These are phyloP conservation scores for Drechslerella dactyloides DNA, from an alignment of 2,329 filamentous ascomycete genomes.

Conservation along the genomic window DNA sequence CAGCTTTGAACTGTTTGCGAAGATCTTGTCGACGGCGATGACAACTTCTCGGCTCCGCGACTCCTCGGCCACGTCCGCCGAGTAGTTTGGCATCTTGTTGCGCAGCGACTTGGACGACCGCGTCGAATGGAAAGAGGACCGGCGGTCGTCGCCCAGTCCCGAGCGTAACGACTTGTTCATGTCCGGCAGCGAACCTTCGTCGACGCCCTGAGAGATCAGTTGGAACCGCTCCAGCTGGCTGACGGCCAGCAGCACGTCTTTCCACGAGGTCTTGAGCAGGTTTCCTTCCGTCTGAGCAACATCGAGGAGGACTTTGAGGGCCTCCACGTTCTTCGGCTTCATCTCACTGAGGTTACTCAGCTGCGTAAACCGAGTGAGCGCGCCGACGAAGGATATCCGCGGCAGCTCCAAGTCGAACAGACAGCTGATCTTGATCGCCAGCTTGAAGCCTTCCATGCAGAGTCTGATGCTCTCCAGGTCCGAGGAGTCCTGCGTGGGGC, in stretches of 20 bases:
- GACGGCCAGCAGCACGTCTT: slow-evolving; percentile 91
- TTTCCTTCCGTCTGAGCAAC: slow-evolving; percentile 93
- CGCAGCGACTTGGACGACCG: slow-evolving; percentile 55
- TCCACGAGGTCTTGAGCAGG: slow-evolving; percentile 85
- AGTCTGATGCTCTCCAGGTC: slow-evolving; percentile 90
- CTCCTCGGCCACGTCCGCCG: slow-evolving; percentile 83
- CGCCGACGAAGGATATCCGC: slow-evolving; percentile 90
- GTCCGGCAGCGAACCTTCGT: slow-evolving; percentile 89
- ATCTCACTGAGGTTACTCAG: slow-evolving; percentile 95
- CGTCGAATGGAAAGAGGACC: slow-evolving; percentile 54
- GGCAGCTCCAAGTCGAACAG: slow-evolving; percentile 93
- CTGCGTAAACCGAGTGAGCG: slow-evolving; percentile 90
- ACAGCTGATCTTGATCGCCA: slow-evolving; percentile 91
- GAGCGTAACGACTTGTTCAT: slow-evolving; percentile 68
- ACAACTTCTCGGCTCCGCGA: slow-evolving; percentile 92
- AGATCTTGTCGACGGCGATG: slow-evolving; percentile 91
- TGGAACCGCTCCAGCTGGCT: slow-evolving; percentile 95
- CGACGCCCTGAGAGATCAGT: slow-evolving; percentile 90
- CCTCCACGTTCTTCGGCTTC: slow-evolving; percentile 94
- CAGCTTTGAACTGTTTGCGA: slow-evolving; percentile 92
- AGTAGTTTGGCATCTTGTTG: slow-evolving; percentile 65
- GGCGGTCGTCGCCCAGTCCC: slow-evolving; percentile 63
- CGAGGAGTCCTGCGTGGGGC: slow-evolving; percentile 89
- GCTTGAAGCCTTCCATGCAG: slow-evolving; percentile 92
- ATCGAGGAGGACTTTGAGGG: slow-evolving; percentile 87